Evolutionary conservation across 1,284 basidiomycete species (phyloP).

Genomic region (Tilletia indica): DNA sequence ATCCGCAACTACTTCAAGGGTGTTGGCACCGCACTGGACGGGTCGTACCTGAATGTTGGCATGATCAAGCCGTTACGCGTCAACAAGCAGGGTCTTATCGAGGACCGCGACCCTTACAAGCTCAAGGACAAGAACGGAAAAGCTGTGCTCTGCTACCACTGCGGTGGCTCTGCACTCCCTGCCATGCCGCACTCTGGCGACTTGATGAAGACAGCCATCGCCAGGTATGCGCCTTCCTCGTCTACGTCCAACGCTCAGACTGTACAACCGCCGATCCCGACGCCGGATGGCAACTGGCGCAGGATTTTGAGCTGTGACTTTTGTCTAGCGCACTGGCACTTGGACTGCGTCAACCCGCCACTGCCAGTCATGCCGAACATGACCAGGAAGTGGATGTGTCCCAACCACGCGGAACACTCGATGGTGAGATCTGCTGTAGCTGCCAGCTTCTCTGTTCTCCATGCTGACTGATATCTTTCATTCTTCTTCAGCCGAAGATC

Average conservation of each 20-base stretch:
- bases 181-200: constrained; percentile 52
- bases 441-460: constrained; percentile 22
- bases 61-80: constrained; percentile 55
- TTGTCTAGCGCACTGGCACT: constrained; percentile 91
- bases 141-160: constrained; percentile 82
- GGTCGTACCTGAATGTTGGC: constrained; percentile 66
- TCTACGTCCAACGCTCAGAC: not conserved
- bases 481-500: not conserved
- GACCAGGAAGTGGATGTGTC: constrained; percentile 97
- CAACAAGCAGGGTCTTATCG: constrained; percentile 81
- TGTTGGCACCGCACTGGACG: constrained; percentile 53
- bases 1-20: constrained; percentile 82
- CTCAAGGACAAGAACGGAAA: constrained; percentile 80
- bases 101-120: constrained; percentile 85
- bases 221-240: not conserved
- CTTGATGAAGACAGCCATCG: not conserved
- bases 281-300: constrained; percentile 50
- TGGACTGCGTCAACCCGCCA: constrained; percentile 92
- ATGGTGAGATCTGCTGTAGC: constrained; percentile 50
- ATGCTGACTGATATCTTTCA: not conserved
- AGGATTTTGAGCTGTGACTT: constrained; percentile 90
- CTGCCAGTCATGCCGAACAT: constrained; percentile 79
- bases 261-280: not conserved
- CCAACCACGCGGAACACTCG: constrained; percentile 82
- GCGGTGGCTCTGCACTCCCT: constrained; percentile 73